phyloP scores from a whole-genome alignment of 306 rosid species.

The Medicago ruthenica region DNA sequence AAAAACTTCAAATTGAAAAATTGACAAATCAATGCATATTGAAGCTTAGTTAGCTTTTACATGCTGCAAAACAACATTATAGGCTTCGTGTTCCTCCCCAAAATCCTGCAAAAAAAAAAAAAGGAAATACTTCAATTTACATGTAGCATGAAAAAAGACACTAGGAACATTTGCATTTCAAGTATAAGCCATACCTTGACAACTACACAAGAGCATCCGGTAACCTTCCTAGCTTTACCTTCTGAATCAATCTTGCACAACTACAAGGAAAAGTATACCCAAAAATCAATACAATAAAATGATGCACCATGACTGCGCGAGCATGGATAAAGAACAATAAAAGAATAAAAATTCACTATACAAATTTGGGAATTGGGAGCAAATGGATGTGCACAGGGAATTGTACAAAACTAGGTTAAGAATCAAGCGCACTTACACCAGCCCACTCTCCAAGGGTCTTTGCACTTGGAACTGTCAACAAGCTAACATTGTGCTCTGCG shows the following conservation, averaged over 20 bases:
- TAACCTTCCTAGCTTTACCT: constrained; percentile 27
- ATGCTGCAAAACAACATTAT: constrained; percentile 29
- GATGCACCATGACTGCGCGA: neutral
- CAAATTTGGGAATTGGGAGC: neutral
- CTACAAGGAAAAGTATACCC: neutral
- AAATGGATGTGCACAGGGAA: neutral
- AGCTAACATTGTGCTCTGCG: constrained; percentile 22
- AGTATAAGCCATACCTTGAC: constrained; percentile 5
- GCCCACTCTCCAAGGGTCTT: constrained; percentile 31
- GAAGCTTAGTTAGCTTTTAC: constrained; percentile 21
- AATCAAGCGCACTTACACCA: constrained; percentile 6
- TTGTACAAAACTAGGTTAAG: constrained; percentile 5
- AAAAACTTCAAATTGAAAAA: constrained; percentile 20
- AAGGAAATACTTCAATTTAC: neutral
- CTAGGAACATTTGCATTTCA: neutral
- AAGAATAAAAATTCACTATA: neutral
- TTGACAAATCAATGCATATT: neutral
- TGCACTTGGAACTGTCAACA: constrained; percentile 24
- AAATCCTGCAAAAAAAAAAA: constrained; percentile 16
- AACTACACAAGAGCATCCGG: constrained; percentile 15
- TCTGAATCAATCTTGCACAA: constrained; percentile 24
- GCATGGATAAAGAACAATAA: neutral
- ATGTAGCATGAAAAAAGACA: neutral
- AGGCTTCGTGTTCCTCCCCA: constrained; percentile 23
- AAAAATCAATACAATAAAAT: neutral